Base-by-base conservation (phyloP, 106 monocot species). In the Phalaenopsis aphrodite region DNA sequence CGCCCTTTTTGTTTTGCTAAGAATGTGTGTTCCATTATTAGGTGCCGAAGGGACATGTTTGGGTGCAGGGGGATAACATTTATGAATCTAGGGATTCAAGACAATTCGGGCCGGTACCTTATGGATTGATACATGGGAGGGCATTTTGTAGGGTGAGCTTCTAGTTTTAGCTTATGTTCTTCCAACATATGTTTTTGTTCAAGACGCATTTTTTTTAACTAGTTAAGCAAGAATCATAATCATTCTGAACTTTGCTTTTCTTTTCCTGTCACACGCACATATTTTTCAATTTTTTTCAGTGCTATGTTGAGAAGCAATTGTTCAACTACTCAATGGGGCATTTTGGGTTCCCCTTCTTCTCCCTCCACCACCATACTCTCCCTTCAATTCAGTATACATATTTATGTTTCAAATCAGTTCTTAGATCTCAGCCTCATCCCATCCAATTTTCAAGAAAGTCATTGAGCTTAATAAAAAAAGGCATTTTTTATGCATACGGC, bases 61-160 rank as follows among this genome's bases (percentile, higher is more conserved):
- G 93, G 93, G 92, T 97, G 72, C 87, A 92, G 80, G 96, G 96
- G 12, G 96, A 97, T 80, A 92, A 97, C 78, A 79, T 89, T 21
- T 87, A 92, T 84, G 76, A 79, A 55, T 94, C 96, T 2, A 90
- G 88, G 75, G 96, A 97, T 85, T 97, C 96, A 15, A 87, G 94
- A 82, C 81, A 87, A 1, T 97, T 92, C 67, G 96, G 96, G 14
- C 75, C 96, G 0, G 84, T 92, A 8, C 90, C 96, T 39, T 84
- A 79, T 78, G 92, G 87, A 18, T 88, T 97, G 46, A 82, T 97
- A 65, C 36, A 88, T 55, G 92, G 94, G 19, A 97, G 75, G 69
- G 87, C 82, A 8, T 90, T 97, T 77, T 90, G 77, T 71, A 88
- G 86, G 83, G 96, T 97, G 77, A 93, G 91, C 9, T 47, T 30